phyloP scores from a whole-genome alignment of 257 asterid species.

The Solanum tarapatanum region DNA sequence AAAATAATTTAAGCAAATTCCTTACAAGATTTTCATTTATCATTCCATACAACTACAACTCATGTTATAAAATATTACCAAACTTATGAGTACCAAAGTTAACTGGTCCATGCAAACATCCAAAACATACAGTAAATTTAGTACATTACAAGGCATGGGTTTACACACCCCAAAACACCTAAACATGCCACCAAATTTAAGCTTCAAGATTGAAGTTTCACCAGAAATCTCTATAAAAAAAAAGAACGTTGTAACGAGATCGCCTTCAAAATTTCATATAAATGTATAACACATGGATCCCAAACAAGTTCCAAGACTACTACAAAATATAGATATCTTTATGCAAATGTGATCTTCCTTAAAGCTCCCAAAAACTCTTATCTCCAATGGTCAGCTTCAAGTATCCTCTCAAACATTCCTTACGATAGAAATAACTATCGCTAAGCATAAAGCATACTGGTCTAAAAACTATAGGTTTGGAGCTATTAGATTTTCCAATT shows the following conservation, averaged over 20 bases:
- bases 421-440: not conserved
- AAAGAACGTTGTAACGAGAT: not conserved
- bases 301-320: not conserved
- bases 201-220: not conserved
- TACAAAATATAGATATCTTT: not conserved
- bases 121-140: not conserved
- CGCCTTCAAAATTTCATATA: not conserved
- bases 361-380: not conserved
- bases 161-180: not conserved
- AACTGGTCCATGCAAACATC: not conserved
- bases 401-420: not conserved
- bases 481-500: not conserved
- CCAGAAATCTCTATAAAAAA: not conserved
- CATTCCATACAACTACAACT: not conserved
- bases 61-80: not conserved
- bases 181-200: not conserved
- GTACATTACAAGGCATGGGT: not conserved
- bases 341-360: not conserved
- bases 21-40: not conserved
- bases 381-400: not conserved
- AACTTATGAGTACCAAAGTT: not conserved
- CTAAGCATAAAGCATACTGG: not conserved
- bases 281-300: not conserved
- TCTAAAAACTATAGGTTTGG: not conserved
- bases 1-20: not conserved